Conservation (phyloP, 2,329 filamentous ascomycete genomes). For the Trichothecium sympodiale region DNA sequence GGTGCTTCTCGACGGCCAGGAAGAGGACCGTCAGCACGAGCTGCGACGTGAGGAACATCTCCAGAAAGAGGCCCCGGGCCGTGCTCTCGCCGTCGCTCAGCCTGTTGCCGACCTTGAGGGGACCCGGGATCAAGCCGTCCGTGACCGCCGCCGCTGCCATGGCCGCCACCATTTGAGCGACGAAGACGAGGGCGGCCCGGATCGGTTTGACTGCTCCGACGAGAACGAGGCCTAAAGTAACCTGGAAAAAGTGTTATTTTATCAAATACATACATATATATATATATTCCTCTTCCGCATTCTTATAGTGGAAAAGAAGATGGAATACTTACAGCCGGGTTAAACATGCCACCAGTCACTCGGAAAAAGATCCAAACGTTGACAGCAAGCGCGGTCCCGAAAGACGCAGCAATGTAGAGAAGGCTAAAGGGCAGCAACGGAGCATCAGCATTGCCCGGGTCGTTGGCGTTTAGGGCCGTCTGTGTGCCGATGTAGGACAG, state of each 20-base stretch:
- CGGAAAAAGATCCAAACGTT: slow-evolving; percentile 48
- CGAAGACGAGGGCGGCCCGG: slow-evolving; percentile 38
- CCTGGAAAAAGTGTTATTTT: too few species aligned
- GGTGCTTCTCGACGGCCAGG: slow-evolving; percentile 64
- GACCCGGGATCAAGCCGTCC: slow-evolving; percentile 45
- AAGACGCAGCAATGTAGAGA: slow-evolving; percentile 39
- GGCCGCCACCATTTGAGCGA: slow-evolving; percentile 45
- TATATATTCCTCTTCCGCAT: too few species aligned
- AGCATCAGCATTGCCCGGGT: slow-evolving; percentile 11
- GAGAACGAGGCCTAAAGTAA: slow-evolving; percentile 48
- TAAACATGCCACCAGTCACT: slow-evolving; percentile 40
- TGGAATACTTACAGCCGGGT: slow-evolving; percentile 31
- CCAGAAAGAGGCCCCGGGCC: slow-evolving; percentile 52
- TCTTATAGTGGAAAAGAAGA: not conserved
- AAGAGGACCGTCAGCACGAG: slow-evolving; percentile 56
- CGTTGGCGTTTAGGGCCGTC: slow-evolving; percentile 21
- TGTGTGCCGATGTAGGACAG: slow-evolving; percentile 27
- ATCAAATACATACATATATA: not conserved
- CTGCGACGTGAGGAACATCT: slow-evolving; percentile 54
- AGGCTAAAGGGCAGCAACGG: slow-evolving; percentile 22
- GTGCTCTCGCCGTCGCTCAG: slow-evolving; percentile 39
- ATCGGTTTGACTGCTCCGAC: slow-evolving; percentile 43
- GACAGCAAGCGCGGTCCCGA: slow-evolving; percentile 38
- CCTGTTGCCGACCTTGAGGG: slow-evolving; percentile 42
- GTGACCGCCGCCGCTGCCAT: slow-evolving; percentile 49